Conservation (phyloP, 164 flowering plant species). For the Saururus chinensis region DNA sequence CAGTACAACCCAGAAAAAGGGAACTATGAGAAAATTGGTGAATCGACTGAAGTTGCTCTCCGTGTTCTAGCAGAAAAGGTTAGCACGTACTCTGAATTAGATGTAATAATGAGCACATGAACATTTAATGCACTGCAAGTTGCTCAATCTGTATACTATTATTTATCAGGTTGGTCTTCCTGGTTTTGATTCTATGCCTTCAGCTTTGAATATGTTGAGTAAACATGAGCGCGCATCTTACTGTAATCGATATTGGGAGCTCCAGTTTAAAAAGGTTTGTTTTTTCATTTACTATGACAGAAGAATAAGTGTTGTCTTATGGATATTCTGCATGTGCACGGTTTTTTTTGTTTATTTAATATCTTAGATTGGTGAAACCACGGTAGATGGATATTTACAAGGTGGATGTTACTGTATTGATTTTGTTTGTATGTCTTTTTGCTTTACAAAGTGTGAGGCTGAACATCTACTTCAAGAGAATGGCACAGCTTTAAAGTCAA, state of each 20-base stretch:
- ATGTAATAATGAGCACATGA: too few species aligned
- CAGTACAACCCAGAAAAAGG: conserved; percentile 91
- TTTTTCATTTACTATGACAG: neutral
- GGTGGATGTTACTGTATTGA: neutral
- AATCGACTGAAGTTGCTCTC: conserved; percentile 97
- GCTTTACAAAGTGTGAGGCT: neutral
- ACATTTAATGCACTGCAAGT: too few species aligned
- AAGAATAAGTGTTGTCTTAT: neutral
- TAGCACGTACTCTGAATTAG: neutral
- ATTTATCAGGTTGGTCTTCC: conserved; percentile 87
- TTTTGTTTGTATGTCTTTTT: neutral
- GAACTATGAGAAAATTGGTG: conserved; percentile 88
- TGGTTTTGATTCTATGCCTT: conserved; percentile 96
- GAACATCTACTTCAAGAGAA: neutral
- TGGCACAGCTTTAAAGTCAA: neutral
- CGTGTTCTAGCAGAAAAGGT: conserved; percentile 96
- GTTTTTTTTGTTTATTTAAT: neutral
- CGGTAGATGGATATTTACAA: neutral
- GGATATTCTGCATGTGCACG: neutral
- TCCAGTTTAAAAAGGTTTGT: conserved; percentile 83
- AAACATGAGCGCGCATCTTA: conserved; percentile 97
- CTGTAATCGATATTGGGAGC: conserved; percentile 94
- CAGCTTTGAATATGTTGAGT: conserved; percentile 82
- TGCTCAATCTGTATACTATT: neutral
- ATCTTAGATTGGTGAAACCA: neutral